Evolutionary conservation across 371 early-diverging fungal species (phyloP), one percentile per base, ranked within the genome.

Genomic region (Lichtheimia hyalospora): DNA sequence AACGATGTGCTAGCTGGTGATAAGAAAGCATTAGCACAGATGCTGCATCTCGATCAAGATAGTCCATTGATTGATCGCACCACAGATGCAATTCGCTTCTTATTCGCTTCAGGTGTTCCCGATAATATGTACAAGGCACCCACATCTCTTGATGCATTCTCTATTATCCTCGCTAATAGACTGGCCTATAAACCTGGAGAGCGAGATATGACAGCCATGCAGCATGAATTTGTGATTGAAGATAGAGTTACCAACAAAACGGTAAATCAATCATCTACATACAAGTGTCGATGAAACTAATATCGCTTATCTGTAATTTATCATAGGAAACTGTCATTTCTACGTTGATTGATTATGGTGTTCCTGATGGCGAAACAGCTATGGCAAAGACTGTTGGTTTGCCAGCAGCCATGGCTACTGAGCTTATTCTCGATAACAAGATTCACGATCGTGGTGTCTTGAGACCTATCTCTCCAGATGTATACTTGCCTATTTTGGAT

Each of bases 351-450:
- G 75, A 84, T 4, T 94, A 92, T 67, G 96, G 94, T 12, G 83
- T 85, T 43, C 81, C 79, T 41, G 6, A 28, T 12, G 83, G 83
- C 0, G 86, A 88, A 68, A 89, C 92, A 21, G 94, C 95, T 7
- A 96, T 96, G 96, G 95, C 96, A 14, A 90, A 89, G 60, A 93
- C 93, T 1, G 96, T 96, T 14, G 95, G 94, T 3, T 63, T 91
- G 13, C 96, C 96, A 7, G 90, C 91, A 24, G 96, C 93, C 1
- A 92, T 96, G 78, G 90, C 89, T 0, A 81, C 89, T n/a, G 89
- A 94, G 55, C 78, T 94, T 77, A 61, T 96, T 25, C 68, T 93
- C 59, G 81, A 90, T 57, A 88, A 88, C 63, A 73, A 63, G 59
- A 73, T 84, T 25, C 75, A 70, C 20, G 85, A 79, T 67, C 77